Evolutionary conservation across 495 filamentous ascomycete genomes (phyloP), one percentile per base, ranked within the genome.

Genomic region (Lineolata rhizophorae): DNA sequence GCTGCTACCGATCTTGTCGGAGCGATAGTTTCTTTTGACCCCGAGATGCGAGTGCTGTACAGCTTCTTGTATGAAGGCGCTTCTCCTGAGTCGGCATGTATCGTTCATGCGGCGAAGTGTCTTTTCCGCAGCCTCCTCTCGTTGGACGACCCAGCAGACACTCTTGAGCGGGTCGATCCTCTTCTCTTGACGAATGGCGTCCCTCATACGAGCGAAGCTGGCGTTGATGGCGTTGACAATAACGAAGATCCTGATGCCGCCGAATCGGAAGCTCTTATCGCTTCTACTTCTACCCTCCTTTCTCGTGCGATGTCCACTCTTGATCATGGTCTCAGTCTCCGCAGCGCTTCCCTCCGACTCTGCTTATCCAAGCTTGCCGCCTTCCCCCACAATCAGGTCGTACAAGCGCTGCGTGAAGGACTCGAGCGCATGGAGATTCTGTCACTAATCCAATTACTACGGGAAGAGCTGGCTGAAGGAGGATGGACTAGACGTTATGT

Each of bases 401-500:
- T 70, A 9, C 51, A 62, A 35, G 61, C 70, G 20, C 57, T 94
- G 20, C 74, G 76, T 35, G 55, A 58, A 5, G 64, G 60, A 14
- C 65, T 83, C 40, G 64, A 63, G 10, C 65, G 62, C 5, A 56
- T 70, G 14, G 79, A 92, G 32, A 60, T 76, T 14, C 55, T 80
- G 27, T 65, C 67, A 18, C 58, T 90, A 32, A 67, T 90, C 41
- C 66, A 78, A 35, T 61, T 84, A 2, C 64, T 93, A 14, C 64
- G 71, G 17, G 54, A 64, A 29, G 66, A 77, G 39, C 52, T 82
- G 13, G 60, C 62, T 19, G 58, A 60, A 31, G 67, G 70, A 21
- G 68, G 68, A 5, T 81, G 74, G 75, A 71, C 69, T 0, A 68
- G 72, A 11, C 62, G 67, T 14, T 83, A 78, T 44, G 58, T 53